Evolutionary conservation across 2,329 filamentous ascomycete genomes (phyloP).

Genomic region (Aspergillus luchuensis): DNA sequence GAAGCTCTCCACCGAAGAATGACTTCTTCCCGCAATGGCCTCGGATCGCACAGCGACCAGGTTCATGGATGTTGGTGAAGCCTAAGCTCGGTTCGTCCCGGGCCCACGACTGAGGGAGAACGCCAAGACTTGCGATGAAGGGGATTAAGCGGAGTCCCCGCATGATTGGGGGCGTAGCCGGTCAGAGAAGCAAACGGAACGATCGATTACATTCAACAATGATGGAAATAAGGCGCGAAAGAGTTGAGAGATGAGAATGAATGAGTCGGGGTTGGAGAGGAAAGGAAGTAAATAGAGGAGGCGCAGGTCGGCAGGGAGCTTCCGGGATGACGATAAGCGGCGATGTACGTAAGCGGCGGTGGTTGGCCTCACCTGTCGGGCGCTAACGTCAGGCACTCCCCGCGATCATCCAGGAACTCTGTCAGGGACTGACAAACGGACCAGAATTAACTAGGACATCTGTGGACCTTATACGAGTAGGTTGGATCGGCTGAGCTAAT

Average conservation of each 20-base stretch:
- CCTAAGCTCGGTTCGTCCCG: slow-evolving; percentile 28
- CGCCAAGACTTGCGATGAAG: slow-evolving; percentile 31
- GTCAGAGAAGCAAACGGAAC: neutral
- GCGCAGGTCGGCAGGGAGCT: neutral
- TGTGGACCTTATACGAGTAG: neutral
- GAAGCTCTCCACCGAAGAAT: slow-evolving; percentile 85
- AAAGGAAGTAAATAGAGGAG: slow-evolving; percentile 2
- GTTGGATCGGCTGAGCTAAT: neutral
- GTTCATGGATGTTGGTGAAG: slow-evolving; percentile 67
- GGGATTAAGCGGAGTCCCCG: slow-evolving; percentile 33
- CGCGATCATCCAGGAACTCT: neutral
- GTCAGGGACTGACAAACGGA: neutral
- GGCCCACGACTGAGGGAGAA: slow-evolving; percentile 30
- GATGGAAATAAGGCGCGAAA: no score
- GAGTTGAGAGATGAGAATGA: neutral
- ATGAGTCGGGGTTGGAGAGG: neutral
- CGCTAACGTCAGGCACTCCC: slow-evolving; percentile 24
- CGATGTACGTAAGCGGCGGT: slow-evolving; percentile 7
- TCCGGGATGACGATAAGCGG: slow-evolving; percentile 3
- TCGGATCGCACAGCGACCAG: slow-evolving; percentile 84
- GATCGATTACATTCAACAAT: neutral
- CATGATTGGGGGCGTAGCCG: slow-evolving; percentile 25
- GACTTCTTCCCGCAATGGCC: slow-evolving; percentile 89
- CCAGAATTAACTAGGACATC: neutral
- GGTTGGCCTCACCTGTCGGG: slow-evolving; percentile 10